Percentiles rank a stretch among this genome's conserved stretches.
phyloP scores from a whole-genome alignment of 2,329 filamentous ascomycete species.

The Sporothrix phasma region DNA sequence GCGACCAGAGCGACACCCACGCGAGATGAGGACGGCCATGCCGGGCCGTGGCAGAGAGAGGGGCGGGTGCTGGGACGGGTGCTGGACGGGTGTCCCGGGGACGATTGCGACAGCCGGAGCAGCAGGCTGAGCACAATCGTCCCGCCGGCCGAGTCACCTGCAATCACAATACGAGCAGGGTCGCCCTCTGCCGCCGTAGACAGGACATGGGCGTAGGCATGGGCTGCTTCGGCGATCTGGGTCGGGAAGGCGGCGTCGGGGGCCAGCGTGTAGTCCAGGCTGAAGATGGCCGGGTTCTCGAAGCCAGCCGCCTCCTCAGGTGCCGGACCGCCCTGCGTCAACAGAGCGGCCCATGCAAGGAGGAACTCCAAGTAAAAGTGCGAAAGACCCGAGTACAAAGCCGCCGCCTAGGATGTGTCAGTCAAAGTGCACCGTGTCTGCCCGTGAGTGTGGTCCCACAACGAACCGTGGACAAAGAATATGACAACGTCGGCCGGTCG shows the following conservation, averaged over 20 bases:
- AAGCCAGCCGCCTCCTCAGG: slow-evolving; percentile 26
- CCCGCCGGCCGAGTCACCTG: not conserved
- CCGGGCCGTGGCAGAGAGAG: slow-evolving; percentile 38
- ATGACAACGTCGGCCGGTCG: slow-evolving; percentile 63
- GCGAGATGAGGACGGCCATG: slow-evolving; percentile 65
- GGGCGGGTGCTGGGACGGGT: not conserved
- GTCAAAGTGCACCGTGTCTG: not conserved
- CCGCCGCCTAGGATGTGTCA: slow-evolving; percentile 54
- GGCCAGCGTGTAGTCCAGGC: not conserved
- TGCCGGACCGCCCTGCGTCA: slow-evolving; percentile 36
- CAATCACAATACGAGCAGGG: slow-evolving; percentile 26
- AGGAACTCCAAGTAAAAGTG: slow-evolving; percentile 84
- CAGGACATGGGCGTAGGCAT: slow-evolving; percentile 62
- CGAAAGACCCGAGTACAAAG: slow-evolving; percentile 69
- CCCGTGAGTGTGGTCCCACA: too few species aligned
- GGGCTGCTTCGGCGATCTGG: slow-evolving; percentile 59
- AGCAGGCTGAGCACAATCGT: not conserved
- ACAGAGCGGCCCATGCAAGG: slow-evolving; percentile 57
- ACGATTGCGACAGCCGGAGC: not conserved
- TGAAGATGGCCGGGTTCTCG: not conserved
- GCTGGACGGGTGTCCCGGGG: not conserved
- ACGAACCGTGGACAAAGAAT: slow-evolving; percentile 57
- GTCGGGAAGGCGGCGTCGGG: slow-evolving; percentile 52
- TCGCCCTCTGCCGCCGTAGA: slow-evolving; percentile 39
- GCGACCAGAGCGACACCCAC: slow-evolving; percentile 65